These are phyloP conservation scores for Monosporascus sp. DNA, from an alignment of 2,329 filamentous ascomycete species.

Conservation along the genomic window DNA sequence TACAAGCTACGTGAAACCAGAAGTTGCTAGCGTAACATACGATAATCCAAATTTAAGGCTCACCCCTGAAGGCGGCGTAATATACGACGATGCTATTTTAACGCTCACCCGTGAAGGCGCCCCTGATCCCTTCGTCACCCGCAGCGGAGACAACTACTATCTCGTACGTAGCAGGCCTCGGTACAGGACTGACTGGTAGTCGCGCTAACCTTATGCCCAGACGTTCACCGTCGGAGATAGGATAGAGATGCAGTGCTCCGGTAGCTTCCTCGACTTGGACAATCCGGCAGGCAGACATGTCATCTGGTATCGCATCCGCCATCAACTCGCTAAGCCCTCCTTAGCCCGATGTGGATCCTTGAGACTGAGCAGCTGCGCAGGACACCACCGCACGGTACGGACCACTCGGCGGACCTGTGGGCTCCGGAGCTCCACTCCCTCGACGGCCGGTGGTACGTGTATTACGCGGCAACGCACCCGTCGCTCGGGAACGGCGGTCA, in stretches of 20 bases:
- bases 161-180: conserved; percentile 14
- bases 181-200: neutral
- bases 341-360: neutral
- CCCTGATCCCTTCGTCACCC: conserved; percentile 26
- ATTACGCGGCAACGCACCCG: conserved; percentile 25
- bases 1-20: no score
- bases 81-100: conserved; percentile 24
- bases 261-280: conserved; percentile 23
- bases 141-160: conserved; percentile 20
- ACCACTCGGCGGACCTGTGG: conserved; percentile 27
- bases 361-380: conserved; percentile 11
- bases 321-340: neutral
- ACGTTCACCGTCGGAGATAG: conserved; percentile 26
- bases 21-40: no score
- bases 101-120: conserved; percentile 25
- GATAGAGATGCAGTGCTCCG: conserved; percentile 28
- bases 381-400: conserved; percentile 24
- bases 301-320: conserved; percentile 22
- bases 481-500: conserved; percentile 25
- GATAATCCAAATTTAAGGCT: no score
- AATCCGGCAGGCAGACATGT: conserved; percentile 15
- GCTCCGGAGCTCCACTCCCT: conserved; percentile 28
- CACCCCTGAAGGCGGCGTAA: neutral
- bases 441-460: conserved; percentile 28
- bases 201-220: conserved; percentile 8